Percentiles rank a stretch among this genome's conserved stretches.
Conservation (phyloP, 768 basidiomycete genomes). For the Lanmaoa rubissima region DNA sequence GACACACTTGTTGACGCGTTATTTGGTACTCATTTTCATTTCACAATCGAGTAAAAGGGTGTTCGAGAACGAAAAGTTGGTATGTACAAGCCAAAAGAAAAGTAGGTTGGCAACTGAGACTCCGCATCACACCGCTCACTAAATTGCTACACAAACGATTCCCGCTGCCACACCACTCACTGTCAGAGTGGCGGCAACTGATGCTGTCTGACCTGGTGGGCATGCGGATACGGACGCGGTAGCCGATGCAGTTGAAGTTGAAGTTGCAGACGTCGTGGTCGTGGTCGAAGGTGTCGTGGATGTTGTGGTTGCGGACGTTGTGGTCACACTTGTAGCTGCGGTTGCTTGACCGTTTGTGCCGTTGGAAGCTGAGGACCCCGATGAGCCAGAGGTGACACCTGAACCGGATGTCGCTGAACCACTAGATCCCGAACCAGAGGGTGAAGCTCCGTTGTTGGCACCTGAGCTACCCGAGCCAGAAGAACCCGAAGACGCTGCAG, state of each 20-base stretch:
- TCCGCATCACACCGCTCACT: background rate
- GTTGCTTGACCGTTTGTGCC: background rate
- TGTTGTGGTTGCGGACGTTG: background rate
- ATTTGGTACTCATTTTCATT: constrained; percentile 4
- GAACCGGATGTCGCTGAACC: background rate
- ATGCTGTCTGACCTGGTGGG: constrained; percentile 15
- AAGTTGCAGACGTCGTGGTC: background rate
- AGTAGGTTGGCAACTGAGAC: background rate
- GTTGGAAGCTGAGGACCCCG: background rate
- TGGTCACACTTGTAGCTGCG: background rate
- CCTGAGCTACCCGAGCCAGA: background rate
- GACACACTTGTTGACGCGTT: constrained; percentile 8
- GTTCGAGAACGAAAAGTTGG: constrained; percentile 8
- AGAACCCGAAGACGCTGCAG: background rate
- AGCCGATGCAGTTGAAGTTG: background rate
- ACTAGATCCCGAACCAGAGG: background rate
- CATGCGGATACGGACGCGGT: background rate
- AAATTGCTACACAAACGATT: constrained; percentile 15
- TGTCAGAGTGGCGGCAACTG: background rate
- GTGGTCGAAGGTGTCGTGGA: background rate
- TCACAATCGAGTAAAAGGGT: background rate
- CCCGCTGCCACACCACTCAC: background rate
- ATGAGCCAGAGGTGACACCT: background rate
- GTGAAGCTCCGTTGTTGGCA: background rate
- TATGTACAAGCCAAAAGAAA: constrained; percentile 19